Conservation (phyloP, 2,329 filamentous ascomycete genomes). For the Paramyrothecium roridum region DNA sequence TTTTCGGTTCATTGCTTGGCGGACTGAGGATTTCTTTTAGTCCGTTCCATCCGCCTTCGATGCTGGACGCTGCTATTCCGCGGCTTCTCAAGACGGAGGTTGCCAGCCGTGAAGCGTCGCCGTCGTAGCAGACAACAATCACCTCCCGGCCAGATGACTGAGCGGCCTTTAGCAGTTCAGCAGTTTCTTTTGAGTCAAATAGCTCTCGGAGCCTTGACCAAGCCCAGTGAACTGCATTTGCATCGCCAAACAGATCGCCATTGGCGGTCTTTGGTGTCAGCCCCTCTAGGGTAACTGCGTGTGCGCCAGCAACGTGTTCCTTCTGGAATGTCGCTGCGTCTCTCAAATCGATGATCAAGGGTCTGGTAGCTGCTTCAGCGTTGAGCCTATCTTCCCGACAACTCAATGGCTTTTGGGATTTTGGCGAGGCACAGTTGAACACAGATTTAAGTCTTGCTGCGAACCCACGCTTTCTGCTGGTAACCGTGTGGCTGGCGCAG, state of each 20-base stretch:
- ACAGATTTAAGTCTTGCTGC: not conserved
- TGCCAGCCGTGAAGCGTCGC: constrained; percentile 51
- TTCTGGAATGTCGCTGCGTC: constrained; percentile 35
- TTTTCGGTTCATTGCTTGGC: not conserved
- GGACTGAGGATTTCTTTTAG: not conserved
- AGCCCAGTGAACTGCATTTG: constrained; percentile 35
- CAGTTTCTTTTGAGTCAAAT: constrained; percentile 27
- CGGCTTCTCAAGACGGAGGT: constrained; percentile 51
- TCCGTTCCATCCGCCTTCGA: constrained; percentile 35
- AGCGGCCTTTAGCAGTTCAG: not conserved
- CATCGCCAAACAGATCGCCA: constrained; percentile 34
- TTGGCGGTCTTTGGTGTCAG: not conserved
- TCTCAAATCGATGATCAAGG: constrained; percentile 39
- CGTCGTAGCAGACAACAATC: constrained; percentile 50
- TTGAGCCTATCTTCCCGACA: not conserved
- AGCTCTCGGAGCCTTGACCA: constrained; percentile 44
- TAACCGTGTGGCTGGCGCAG: not conserved
- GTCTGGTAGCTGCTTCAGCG: not conserved
- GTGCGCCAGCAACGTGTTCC: constrained; percentile 39
- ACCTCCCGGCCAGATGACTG: constrained; percentile 21
- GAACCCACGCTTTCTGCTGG: not conserved
- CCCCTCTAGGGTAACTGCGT: not conserved
- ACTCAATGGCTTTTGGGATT: not conserved
- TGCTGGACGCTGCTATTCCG: constrained; percentile 41
- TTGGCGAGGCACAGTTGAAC: not conserved